These are phyloP conservation scores for Beta vulgaris DNA, from an alignment of 148 eudicot genomes.

Conservation along the genomic window DNA sequence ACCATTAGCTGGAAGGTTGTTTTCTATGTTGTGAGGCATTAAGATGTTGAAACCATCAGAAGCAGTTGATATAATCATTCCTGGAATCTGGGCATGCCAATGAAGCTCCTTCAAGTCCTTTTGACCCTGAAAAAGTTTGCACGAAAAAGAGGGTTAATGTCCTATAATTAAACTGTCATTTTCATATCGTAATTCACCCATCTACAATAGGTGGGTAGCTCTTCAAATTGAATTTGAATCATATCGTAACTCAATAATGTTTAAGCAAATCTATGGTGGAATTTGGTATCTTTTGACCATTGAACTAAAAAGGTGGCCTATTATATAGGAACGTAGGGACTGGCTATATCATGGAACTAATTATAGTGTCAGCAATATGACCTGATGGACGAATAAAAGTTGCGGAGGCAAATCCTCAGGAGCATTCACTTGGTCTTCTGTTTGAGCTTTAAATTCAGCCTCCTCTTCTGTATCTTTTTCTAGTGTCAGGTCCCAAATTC, in stretches of 20 bases:
- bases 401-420: constrained; percentile 92
- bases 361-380: constrained; percentile 3
- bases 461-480: constrained; percentile 98
- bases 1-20: constrained; percentile 49
- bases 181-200: no score
- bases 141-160: neutral
- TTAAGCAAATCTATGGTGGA: no score
- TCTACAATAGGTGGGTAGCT: no score
- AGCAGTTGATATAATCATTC: constrained; percentile 88
- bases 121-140: constrained; percentile 65
- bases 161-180: no score
- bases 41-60: constrained; percentile 88
- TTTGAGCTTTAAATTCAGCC: constrained; percentile 82
- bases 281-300: no score
- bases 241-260: no score
- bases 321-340: no score
- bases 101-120: constrained; percentile 95
- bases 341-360: neutral
- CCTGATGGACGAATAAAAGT: constrained; percentile 96
- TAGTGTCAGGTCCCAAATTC: constrained; percentile 89
- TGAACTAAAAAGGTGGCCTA: no score
- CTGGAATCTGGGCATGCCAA: constrained; percentile 96
- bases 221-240: no score
- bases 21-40: constrained; percentile 88
- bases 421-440: constrained; percentile 61